Conservation (phyloP, 2,329 filamentous ascomycete species). For the Nectriaceae sp. region DNA sequence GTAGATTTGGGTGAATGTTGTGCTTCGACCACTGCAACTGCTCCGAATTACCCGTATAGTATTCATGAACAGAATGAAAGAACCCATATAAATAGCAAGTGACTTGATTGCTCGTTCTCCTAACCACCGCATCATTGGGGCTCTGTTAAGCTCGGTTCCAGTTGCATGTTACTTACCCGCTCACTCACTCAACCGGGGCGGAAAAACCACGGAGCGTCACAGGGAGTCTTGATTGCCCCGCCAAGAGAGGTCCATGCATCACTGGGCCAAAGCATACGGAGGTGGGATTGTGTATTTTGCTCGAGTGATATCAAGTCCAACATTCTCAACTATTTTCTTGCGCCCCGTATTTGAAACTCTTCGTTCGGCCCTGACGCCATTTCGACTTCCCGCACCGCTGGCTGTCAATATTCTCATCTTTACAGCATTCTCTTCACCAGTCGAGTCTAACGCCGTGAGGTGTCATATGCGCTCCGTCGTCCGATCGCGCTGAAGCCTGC, state of each 20-base stretch:
- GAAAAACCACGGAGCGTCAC: slow-evolving; percentile 32
- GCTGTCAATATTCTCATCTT: slow-evolving; percentile 8
- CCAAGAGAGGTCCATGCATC: slow-evolving; percentile 24
- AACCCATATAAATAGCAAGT: no score
- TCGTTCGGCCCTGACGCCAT: slow-evolving; percentile 9
- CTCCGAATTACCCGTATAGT: no score
- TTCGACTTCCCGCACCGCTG: slow-evolving; percentile 11
- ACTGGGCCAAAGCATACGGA: slow-evolving; percentile 20
- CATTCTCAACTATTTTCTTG: slow-evolving; percentile 13
- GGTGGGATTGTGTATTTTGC: slow-evolving; percentile 31
- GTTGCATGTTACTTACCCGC: no score
- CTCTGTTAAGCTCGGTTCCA: no score
- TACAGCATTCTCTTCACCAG: background rate
- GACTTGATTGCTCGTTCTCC: no score
- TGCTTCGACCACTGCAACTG: no score
- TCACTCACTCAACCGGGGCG: no score
- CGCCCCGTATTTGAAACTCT: slow-evolving; percentile 12
- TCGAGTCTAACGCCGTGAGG: background rate
- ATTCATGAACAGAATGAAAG: no score
- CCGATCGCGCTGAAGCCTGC: slow-evolving; percentile 24
- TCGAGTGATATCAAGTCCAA: slow-evolving; percentile 27
- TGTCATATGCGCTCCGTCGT: slow-evolving; percentile 27
- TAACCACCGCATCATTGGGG: no score
- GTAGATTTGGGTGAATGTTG: no score
- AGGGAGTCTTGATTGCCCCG: slow-evolving; percentile 30